Conservation (phyloP, 257 asterid genomes). For the Handroanthus guayacan region DNA sequence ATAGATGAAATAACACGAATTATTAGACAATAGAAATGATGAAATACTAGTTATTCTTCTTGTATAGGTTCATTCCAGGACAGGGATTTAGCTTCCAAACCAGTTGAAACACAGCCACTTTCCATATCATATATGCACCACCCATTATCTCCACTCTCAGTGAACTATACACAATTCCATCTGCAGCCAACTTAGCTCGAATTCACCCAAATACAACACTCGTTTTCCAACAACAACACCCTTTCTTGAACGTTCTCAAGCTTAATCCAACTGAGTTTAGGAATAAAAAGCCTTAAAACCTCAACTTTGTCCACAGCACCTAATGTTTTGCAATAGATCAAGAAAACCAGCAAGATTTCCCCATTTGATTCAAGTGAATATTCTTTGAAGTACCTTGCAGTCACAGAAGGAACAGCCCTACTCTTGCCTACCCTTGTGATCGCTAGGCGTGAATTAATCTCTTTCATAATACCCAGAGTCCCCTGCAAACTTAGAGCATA, state of each 20-base stretch:
- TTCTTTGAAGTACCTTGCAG: constrained; percentile 39
- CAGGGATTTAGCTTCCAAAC: background rate
- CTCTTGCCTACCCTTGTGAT: constrained; percentile 33
- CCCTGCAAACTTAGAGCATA: constrained; percentile 50
- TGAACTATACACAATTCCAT: constrained; percentile 43
- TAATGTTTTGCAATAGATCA: constrained; percentile 33
- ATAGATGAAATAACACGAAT: too few species aligned
- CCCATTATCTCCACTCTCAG: constrained; percentile 11
- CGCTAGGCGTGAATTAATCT: constrained; percentile 22
- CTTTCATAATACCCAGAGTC: constrained; percentile 41
- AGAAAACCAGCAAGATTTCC: constrained; percentile 45
- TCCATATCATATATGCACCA: constrained; percentile 46
- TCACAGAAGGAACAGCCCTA: constrained; percentile 42
- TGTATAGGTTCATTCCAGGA: background rate
- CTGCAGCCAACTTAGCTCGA: constrained; percentile 46
- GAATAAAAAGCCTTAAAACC: constrained; percentile 32
- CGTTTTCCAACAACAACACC: constrained; percentile 39
- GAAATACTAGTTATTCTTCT: background rate
- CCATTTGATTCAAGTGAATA: constrained; percentile 42
- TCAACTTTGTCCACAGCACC: constrained; percentile 38
- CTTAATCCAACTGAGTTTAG: constrained; percentile 33
- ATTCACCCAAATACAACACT: constrained; percentile 37
- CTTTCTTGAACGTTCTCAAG: constrained; percentile 39
- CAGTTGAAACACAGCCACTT: constrained; percentile 32
- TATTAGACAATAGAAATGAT: background rate